A percentile compares a stretch with the other conserved stretches of the same genome.
phyloP scores from a whole-genome alignment of 148 eudicot genomes.

The Bassia scoparia region DNA sequence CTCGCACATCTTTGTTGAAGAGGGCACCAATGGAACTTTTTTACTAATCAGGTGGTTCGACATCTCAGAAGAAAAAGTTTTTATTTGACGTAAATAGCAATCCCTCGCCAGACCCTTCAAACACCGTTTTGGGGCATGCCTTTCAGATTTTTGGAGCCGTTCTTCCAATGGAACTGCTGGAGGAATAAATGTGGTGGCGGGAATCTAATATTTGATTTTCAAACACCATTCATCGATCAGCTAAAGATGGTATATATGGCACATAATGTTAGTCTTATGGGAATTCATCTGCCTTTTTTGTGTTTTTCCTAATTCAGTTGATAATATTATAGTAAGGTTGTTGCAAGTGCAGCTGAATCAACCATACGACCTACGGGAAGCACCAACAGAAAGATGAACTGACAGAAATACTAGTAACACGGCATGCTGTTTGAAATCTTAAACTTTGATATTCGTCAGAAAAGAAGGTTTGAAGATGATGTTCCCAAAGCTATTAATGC shows the following conservation, averaged over 20 bases:
- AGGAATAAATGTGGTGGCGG: not conserved
- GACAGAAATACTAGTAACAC: slow-evolving; percentile 45
- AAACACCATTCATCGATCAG: slow-evolving; percentile 2
- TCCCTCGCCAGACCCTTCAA: slow-evolving; percentile 9
- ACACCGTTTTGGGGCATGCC: slow-evolving; percentile 21
- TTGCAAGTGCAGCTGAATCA: slow-evolving; percentile 31
- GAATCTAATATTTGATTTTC: not conserved
- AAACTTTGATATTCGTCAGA: slow-evolving; percentile 61
- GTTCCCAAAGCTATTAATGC: slow-evolving; percentile 66
- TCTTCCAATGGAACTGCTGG: slow-evolving; percentile 7
- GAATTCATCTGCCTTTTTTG: too few relatives aligned
- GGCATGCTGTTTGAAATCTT: slow-evolving; percentile 50
- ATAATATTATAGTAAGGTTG: not conserved
- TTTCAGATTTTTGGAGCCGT: slow-evolving; percentile 5
- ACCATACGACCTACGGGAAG: slow-evolving; percentile 36
- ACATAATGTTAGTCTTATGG: not conserved
- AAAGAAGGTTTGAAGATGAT: slow-evolving; percentile 56
- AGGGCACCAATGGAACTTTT: too few relatives aligned
- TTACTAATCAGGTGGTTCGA: too few relatives aligned
- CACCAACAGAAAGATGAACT: slow-evolving; percentile 35
- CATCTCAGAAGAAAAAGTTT: too few relatives aligned
- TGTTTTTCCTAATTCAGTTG: not conserved
- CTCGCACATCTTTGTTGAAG: too few relatives aligned
- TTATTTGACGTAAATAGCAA: too few relatives aligned
- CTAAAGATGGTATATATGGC: not conserved